These are phyloP conservation scores for Hericium erinaceus DNA, from an alignment of 768 basidiomycete species.

Conservation along the genomic window DNA sequence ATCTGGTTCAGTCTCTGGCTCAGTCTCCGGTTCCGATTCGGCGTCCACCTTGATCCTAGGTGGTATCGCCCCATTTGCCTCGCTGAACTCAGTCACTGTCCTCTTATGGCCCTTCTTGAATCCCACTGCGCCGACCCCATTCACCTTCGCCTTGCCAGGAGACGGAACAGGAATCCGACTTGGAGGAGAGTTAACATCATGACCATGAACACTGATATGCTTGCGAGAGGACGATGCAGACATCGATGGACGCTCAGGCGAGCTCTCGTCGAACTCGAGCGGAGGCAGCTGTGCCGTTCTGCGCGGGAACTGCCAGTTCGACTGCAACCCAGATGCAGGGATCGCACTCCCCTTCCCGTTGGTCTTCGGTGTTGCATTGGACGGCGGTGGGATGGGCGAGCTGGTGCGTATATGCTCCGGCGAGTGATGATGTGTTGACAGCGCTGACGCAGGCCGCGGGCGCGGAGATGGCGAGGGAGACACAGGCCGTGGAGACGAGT, in stretches of 20 bases:
- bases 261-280: conserved; percentile 28
- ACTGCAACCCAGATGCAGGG: conserved; percentile 20
- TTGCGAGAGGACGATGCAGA: conserved; percentile 17
- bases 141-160: conserved; percentile 22
- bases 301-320: conserved; percentile 34
- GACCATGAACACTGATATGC: background rate
- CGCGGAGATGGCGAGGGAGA: conserved; percentile 8
- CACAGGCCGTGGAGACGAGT: conserved; percentile 6
- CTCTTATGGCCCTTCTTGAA: conserved; percentile 20
- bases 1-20: background rate
- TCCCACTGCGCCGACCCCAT: conserved; percentile 13
- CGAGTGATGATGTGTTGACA: background rate
- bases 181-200: background rate
- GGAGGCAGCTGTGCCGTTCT: conserved; percentile 26
- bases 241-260: conserved; percentile 15
- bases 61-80: conserved; percentile 18
- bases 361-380: background rate
- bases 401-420: too few species aligned
- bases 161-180: conserved; percentile 41
- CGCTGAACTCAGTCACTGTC: conserved; percentile 20
- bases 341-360: conserved; percentile 7
- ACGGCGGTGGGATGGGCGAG: too few species aligned
- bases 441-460: background rate
- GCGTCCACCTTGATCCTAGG: conserved; percentile 13
- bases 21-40: background rate